Evolutionary conservation across 2,329 filamentous ascomycete genomes (phyloP).

Genomic region (Acrocalymma vagum): DNA sequence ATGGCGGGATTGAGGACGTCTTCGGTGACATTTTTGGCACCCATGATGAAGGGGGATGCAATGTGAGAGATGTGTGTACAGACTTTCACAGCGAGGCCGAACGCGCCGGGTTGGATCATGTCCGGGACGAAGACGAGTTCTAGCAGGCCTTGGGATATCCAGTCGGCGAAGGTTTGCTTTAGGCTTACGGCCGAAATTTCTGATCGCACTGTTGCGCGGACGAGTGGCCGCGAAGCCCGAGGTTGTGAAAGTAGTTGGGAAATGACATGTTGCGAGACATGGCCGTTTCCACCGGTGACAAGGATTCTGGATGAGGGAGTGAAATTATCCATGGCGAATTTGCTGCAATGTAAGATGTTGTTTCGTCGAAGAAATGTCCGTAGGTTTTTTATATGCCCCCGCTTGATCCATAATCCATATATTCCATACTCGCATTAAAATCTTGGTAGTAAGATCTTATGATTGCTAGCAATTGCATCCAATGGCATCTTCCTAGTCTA

Average conservation of each 20-base stretch:
- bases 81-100: conserved; percentile 45
- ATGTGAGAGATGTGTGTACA: conserved; percentile 14
- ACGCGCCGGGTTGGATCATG: conserved; percentile 43
- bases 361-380: no score
- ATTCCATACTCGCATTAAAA: no score
- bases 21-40: conserved; percentile 4
- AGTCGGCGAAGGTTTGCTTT: conserved; percentile 1
- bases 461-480: no score
- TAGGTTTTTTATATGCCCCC: no score
- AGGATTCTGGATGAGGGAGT: conserved; percentile 3
- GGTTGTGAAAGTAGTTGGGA: conserved; percentile 5
- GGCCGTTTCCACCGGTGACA: conserved; percentile 9
- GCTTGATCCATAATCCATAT: no score
- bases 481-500: no score
- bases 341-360: no score
- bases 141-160: conserved; percentile 19
- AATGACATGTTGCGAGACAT: conserved; percentile 6
- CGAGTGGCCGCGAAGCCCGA: conserved; percentile 2
- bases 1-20: conserved; percentile 13
- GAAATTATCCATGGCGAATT: no score
- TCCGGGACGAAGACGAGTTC: conserved; percentile 42
- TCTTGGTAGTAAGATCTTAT: no score
- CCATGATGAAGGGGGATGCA: conserved; percentile 9
- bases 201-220: conserved; percentile 10
- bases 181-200: conserved; percentile 4